Percentiles rank a stretch among this genome's conserved stretches.
Conservation (phyloP, 1,284 basidiomycete genomes). For the Bondarzewia mesenterica region DNA sequence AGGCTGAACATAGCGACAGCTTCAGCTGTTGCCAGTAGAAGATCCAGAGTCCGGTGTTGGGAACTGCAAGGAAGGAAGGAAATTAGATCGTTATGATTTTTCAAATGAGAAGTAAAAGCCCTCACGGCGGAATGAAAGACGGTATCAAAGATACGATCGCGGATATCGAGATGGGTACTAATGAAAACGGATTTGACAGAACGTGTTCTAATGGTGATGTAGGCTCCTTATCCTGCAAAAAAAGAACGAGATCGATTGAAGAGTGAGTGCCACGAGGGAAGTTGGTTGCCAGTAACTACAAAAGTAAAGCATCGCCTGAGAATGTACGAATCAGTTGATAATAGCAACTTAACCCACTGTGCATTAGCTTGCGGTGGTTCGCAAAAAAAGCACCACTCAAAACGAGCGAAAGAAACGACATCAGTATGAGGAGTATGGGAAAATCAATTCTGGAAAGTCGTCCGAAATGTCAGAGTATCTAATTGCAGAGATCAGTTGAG, state of each 20-base stretch:
- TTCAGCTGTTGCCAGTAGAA: conserved; percentile 66
- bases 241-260: conserved; percentile 35
- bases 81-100: neutral
- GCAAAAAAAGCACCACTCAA: conserved; percentile 47
- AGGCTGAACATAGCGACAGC: conserved; percentile 73
- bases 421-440: conserved; percentile 52
- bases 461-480: neutral
- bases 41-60: conserved; percentile 63
- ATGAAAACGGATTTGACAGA: conserved; percentile 45
- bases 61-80: conserved; percentile 24
- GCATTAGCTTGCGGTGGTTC: conserved; percentile 64
- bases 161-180: conserved; percentile 35
- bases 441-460: conserved; percentile 49
- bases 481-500: neutral
- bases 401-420: conserved; percentile 50
- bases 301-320: no score
- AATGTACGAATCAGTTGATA: conserved; percentile 1
- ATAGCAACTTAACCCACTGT: conserved; percentile 37
- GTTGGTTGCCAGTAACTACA: conserved; percentile 46
- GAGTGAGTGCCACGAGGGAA: conserved; percentile 39
- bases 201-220: conserved; percentile 29
- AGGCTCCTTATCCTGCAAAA: conserved; percentile 23
- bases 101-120: conserved; percentile 7
- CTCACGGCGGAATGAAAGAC: conserved; percentile 43
- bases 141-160: conserved; percentile 33